Conservation (phyloP, 371 early-diverging fungal species). For the Phascolomyces articulosus region DNA sequence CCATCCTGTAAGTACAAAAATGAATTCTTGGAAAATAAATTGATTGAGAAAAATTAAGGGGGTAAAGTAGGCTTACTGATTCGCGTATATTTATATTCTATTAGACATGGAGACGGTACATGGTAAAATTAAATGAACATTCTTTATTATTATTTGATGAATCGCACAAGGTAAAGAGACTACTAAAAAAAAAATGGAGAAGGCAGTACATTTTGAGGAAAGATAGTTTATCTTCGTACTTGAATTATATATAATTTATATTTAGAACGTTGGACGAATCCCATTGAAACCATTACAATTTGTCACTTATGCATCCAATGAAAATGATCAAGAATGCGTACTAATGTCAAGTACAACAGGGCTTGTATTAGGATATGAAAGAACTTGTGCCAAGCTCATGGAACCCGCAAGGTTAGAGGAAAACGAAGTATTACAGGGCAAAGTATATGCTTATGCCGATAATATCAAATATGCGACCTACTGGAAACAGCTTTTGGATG, state of each 20-base stretch:
- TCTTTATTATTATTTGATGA: conserved; percentile 7
- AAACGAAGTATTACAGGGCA: conserved; percentile 16
- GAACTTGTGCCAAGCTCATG: conserved; percentile 4
- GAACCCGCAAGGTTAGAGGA: conserved; percentile 13
- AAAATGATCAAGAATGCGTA: conserved; percentile 15
- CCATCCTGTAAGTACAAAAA: conserved; percentile 24
- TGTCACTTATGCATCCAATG: conserved; percentile 7
- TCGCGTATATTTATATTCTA: too few species aligned
- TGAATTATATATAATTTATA: neutral
- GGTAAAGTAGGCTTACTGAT: too few species aligned
- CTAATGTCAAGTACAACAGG: conserved; percentile 8
- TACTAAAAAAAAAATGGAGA: neutral
- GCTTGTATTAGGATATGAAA: conserved; percentile 10
- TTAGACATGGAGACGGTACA: conserved; percentile 19
- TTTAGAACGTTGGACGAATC: conserved; percentile 1
- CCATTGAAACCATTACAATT: conserved; percentile 5
- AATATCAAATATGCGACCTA: neutral
- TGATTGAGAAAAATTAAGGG: too few species aligned
- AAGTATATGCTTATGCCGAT: conserved; percentile 18
- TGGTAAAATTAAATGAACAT: conserved; percentile 11
- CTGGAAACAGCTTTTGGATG: conserved; percentile 10
- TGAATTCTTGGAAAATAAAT: conserved; percentile 1
- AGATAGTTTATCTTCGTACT: neutral
- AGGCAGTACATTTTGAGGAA: too few species aligned
- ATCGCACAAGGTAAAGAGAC: conserved; percentile 10